Percentiles rank a stretch among this genome's conserved stretches.
Evolutionary conservation across 805 yeast genomes (phyloP).

Genomic region (Pichia nanzhaoensis): DNA sequence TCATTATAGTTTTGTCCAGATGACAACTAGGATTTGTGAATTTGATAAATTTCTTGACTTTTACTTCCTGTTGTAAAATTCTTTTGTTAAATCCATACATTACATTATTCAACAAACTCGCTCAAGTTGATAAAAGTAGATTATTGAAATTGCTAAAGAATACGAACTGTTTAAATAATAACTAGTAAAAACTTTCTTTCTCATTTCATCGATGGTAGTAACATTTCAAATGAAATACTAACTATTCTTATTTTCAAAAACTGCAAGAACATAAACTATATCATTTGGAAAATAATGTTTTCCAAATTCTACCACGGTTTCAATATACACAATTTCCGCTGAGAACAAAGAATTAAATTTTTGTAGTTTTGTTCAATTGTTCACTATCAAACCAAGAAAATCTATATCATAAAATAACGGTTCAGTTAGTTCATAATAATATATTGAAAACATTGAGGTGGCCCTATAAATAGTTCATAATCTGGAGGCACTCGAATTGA

Average conservation of each 20-base stretch:
- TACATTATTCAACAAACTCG: neutral
- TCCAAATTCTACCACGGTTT: too few species aligned
- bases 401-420: too few species aligned
- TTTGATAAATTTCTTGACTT: constrained; percentile 48
- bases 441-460: too few species aligned
- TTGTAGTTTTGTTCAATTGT: too few species aligned
- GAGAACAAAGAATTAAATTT: too few species aligned
- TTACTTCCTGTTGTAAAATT: constrained; percentile 37
- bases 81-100: constrained; percentile 22
- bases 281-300: constrained; percentile 62
- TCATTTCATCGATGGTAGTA: constrained; percentile 39
- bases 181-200: constrained; percentile 37
- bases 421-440: too few species aligned
- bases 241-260: constrained; percentile 34
- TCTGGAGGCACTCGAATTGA: too few species aligned
- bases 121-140: constrained; percentile 28
- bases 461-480: too few species aligned
- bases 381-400: too few species aligned
- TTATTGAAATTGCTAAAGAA: constrained; percentile 23
- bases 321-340: too few species aligned
- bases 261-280: constrained; percentile 47
- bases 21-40: constrained; percentile 48
- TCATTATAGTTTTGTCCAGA: constrained; percentile 46
- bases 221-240: constrained; percentile 55
- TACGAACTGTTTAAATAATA: constrained; percentile 46